A percentile compares a stretch with the other conserved stretches of the same genome.
Evolutionary conservation across 2,329 filamentous ascomycete species (phyloP).

Genomic region (Thelonectria rubi): DNA sequence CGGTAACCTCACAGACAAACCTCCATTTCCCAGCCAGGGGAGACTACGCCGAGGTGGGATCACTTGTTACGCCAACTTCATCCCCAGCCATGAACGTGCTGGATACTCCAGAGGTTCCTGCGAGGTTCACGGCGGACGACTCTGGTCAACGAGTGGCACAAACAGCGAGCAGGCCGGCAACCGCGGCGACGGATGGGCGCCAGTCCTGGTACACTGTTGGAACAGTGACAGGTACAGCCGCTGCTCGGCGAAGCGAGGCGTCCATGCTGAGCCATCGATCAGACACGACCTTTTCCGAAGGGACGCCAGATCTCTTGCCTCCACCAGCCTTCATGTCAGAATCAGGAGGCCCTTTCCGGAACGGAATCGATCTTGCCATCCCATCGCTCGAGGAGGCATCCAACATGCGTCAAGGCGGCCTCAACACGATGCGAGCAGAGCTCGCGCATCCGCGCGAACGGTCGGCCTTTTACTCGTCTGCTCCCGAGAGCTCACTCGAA

Average conservation of each 20-base stretch:
- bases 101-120: conserved; percentile 38
- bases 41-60: conserved; percentile 39
- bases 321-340: conserved; percentile 43
- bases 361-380: conserved; percentile 42
- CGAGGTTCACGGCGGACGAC: conserved; percentile 38
- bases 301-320: conserved; percentile 46
- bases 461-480: conserved; percentile 42
- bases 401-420: conserved; percentile 34
- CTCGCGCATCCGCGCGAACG: conserved; percentile 30
- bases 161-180: conserved; percentile 33
- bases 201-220: conserved; percentile 51
- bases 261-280: conserved; percentile 41
- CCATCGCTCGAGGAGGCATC: conserved; percentile 43
- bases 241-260: conserved; percentile 38
- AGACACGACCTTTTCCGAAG: conserved; percentile 42
- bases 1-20: conserved; percentile 17
- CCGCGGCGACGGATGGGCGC: conserved; percentile 37
- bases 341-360: conserved; percentile 40
- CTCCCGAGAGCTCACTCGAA: conserved; percentile 47
- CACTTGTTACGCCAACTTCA: conserved; percentile 35
- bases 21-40: conserved; percentile 29
- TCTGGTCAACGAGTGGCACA: conserved; percentile 33
- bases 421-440: conserved; percentile 25
- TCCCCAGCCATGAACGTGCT: conserved; percentile 42
- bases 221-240: conserved; percentile 33